Evolutionary conservation across 352 stramenopile species (phyloP), one percentile per base, ranked within the genome.

Genomic region (Pythium utonaiense): DNA sequence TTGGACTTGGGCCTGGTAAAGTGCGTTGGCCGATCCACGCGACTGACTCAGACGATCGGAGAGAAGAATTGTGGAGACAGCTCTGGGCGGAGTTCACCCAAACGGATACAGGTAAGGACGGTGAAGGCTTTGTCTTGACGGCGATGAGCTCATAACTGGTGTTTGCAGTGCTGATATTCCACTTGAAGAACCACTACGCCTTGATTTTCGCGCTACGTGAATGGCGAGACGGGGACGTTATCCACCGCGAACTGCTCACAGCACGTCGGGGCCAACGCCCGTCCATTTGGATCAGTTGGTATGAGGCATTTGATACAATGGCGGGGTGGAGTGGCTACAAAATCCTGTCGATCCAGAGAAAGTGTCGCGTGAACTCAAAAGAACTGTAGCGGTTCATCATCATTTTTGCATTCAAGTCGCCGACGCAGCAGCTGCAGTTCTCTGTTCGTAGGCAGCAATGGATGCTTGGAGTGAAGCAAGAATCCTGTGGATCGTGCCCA

Each of bases 181-280:
- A 93, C 58, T 61, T 91, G 28, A 90, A 78, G 59, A 93, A 93
- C 66, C 83, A 93, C 67, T 93, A 93, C 60, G 81, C 83, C 16
- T 57, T 88, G 12, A 68, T 93, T 33, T 93, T 83, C 58, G 79
- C 78, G 0, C 44, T 89, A 28, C 67, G 81, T n/a, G 72, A 88
- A 41, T 86, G 77, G 74, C 54, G 42, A 17, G 60, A 62, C 41
- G 42, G 40, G 0, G 62, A 68, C 24, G 22, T 25, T 12, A 53
- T 58, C 19, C 38, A 55, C 19, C 64, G 73, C 2, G 68, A 91
- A 51, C 27, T 90, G 12, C 70, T 91, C 21, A 91, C 80, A 1
- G 75, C 80, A 10, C 70, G 81, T 31, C 73, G 70, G 44, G 79
- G 80, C n/a, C 83, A 93, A 57, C 73, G 77, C 3, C 83, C 83